Conservation (phyloP, 495 filamentous ascomycete genomes). For the Penicillium paxilli region DNA sequence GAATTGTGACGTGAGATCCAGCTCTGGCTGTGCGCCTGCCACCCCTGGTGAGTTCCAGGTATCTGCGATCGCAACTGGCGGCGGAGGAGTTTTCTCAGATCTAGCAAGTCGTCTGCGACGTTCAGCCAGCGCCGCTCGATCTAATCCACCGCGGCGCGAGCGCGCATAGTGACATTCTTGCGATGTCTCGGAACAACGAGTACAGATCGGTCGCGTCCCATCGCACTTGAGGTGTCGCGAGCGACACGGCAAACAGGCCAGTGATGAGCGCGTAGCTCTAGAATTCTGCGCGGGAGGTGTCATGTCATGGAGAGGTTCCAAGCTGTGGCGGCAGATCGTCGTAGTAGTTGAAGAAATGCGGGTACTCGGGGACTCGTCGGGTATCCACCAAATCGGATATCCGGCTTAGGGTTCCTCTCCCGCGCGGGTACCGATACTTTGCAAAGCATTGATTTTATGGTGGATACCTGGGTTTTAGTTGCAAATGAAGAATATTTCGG, state of each 20-base stretch:
- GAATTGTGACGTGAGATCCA: constrained; percentile 3
- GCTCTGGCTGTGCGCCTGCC: background rate
- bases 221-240: constrained; percentile 25
- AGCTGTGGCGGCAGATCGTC: background rate
- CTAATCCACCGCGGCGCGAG: constrained; percentile 21
- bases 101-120: constrained; percentile 19
- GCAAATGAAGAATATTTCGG: background rate
- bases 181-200: constrained; percentile 18
- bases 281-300: constrained; percentile 1
- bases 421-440: no score
- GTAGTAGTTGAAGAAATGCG: background rate
- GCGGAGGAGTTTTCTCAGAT: background rate
- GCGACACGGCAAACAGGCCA: constrained; percentile 25
- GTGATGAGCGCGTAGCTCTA: constrained; percentile 16
- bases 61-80: background rate
- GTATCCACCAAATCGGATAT: background rate
- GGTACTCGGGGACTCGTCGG: background rate
- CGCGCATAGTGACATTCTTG: constrained; percentile 19
- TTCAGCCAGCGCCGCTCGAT: constrained; percentile 22
- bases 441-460: no score
- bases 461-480: no score
- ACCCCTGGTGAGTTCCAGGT: background rate
- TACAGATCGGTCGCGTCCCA: constrained; percentile 15
- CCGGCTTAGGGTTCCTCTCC: background rate
- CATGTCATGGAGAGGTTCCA: background rate